These are phyloP conservation scores for Diaporthe sp. DNA, from an alignment of 2,329 filamentous ascomycete genomes.

Conservation along the genomic window DNA sequence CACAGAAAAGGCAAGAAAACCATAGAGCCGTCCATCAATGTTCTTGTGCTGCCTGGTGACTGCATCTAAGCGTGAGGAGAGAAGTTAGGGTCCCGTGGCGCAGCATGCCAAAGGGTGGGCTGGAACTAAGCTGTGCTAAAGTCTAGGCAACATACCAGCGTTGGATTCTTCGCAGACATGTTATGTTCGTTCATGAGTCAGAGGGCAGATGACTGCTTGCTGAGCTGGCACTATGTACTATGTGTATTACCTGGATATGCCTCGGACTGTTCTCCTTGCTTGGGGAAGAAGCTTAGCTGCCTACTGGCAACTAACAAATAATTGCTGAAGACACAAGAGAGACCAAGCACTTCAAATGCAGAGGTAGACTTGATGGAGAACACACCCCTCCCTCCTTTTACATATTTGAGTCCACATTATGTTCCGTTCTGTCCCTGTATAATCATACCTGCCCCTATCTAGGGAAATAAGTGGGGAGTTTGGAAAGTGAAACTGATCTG, in stretches of 20 bases:
- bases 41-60: background rate
- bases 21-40: background rate
- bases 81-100: background rate
- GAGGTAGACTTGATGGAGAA: background rate
- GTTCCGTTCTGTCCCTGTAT: background rate
- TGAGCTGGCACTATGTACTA: background rate
- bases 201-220: background rate
- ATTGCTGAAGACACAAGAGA: background rate
- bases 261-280: too few species aligned
- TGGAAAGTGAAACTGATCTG: too few species aligned
- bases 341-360: background rate
- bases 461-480: background rate
- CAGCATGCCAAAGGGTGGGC: background rate
- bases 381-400: background rate
- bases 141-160: background rate
- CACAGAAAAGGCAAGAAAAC: background rate
- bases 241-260: background rate
- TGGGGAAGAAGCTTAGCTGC: too few species aligned
- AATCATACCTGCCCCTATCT: background rate
- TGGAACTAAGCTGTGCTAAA: background rate
- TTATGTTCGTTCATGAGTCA: background rate
- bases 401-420: background rate
- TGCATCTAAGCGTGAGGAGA: background rate
- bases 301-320: too few species aligned
- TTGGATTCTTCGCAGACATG: too few species aligned